These are phyloP conservation scores for Cylindrotheca closterium DNA, from an alignment of 108 stramenopile genomes.

Conservation along the genomic window DNA sequence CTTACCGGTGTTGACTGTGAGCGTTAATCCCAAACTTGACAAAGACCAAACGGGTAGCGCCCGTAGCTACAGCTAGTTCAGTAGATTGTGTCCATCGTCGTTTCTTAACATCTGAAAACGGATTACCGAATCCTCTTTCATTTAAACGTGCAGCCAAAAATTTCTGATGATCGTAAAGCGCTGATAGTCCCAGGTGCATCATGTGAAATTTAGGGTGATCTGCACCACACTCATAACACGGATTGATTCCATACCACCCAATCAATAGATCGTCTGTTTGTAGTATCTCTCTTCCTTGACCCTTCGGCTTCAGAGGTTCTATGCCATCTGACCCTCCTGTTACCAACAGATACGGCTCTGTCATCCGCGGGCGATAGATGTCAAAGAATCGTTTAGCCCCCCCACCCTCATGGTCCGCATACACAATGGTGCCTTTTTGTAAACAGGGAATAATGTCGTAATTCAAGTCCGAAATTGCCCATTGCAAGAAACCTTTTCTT, in stretches of 20 bases:
- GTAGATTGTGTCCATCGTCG: conserved; percentile 8
- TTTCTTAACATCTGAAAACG: conserved; percentile 6
- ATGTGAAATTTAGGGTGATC: conserved; percentile 3
- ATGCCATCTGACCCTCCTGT: conserved; percentile 8
- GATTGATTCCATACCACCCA: conserved; percentile 15
- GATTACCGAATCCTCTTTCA: conserved; percentile 2
- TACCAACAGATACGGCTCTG: conserved; percentile 8
- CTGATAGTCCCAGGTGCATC: conserved; percentile 14
- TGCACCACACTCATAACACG: not conserved
- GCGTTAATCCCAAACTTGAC: conserved; percentile 19
- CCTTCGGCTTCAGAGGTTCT: not conserved
- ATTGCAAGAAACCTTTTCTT: not conserved
- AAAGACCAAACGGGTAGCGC: conserved; percentile 4
- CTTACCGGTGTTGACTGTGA: not conserved
- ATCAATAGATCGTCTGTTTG: conserved; percentile 2
- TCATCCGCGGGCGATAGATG: conserved; percentile 3
- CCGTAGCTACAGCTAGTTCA: not conserved
- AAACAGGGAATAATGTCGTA: conserved; percentile 14
- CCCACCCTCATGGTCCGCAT: conserved; percentile 5
- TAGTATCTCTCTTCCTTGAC: not conserved
- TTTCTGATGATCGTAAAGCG: not conserved
- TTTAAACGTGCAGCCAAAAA: not conserved
- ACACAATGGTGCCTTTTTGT: conserved; percentile 7
- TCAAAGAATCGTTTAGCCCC: conserved; percentile 2
- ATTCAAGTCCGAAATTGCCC: conserved; percentile 1